Evolutionary conservation across 345 rosid species (phyloP), one percentile per base, ranked within the genome.

Genomic region (Turnera subulata): DNA sequence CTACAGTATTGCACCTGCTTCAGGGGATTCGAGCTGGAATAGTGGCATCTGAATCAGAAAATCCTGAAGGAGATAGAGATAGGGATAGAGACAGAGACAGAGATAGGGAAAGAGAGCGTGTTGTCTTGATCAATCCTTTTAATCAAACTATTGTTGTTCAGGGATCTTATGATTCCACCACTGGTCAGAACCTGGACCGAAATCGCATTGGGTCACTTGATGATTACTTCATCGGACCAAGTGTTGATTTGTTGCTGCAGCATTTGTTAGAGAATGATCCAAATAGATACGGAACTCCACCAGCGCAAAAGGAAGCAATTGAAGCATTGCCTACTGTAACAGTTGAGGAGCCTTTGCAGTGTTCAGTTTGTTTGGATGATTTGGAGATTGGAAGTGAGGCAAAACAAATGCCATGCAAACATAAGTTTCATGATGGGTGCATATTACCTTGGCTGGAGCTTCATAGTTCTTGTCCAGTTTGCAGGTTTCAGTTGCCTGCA

Each of bases 361-460:
- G 96, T 62, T 67, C 80, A 0, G 95, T 91, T 50, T 91, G 98
- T 73, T 77, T 91, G 76, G 95, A 91, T 75, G 92, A 86, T 58
- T 74, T 86, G 56, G 87, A 80, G 71, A 59, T 80, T 56, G 92
- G 92, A 1, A 50, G 39, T 0, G 82, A 80, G 51, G 89, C 83
- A 7, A 88, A 72, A 63, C 90, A 91, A 74, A 91, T 88, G 95
- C 96, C 96, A 1, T 91, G 98, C 71, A 77, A 78, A 75, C 98
- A 91, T 63, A 85, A 74, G 82, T 91, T 88, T 70, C 98, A 91
- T 32, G 51, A 67, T 11, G 71, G 63, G 12, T 91, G 98, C 50
- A 68, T 91, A 74, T 58, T 82, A 65, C 96, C 96, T 19, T 91
- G 98, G 98, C 73, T 91, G 66, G 95, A 88, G 73, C 89, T 88